phyloP scores from a whole-genome alignment of 345 rosid species.

The Syzygium oleosum region DNA sequence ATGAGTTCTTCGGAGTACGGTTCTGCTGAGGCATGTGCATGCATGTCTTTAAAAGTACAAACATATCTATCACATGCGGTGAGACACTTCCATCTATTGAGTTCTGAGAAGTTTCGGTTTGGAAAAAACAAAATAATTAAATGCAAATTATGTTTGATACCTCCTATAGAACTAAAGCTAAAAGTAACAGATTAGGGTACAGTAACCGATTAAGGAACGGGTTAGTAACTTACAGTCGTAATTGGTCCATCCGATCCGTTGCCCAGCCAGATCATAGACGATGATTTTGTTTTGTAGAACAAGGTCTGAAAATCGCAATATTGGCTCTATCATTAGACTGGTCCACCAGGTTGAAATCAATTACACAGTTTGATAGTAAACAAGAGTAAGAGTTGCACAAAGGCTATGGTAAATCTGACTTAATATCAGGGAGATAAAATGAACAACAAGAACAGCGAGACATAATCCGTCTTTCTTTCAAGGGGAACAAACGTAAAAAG shows the following conservation, averaged over 20 bases:
- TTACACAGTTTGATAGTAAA: neutral
- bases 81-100: neutral
- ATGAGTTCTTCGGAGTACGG: neutral
- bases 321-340: neutral
- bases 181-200: neutral
- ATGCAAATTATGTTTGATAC: neutral
- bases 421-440: neutral
- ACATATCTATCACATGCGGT: neutral
- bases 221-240: conserved; percentile 60
- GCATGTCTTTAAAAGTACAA: neutral
- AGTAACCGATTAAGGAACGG: neutral
- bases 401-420: neutral
- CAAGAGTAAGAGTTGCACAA: neutral
- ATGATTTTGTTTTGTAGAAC: conserved; percentile 81
- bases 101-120: neutral
- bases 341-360: neutral
- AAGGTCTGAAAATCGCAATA: conserved; percentile 45
- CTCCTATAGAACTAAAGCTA: neutral
- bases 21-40: neutral
- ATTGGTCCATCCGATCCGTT: conserved; percentile 81
- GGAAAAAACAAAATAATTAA: neutral
- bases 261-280: conserved; percentile 75
- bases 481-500: neutral
- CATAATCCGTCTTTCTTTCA: neutral
- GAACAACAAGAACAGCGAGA: neutral